Conservation (phyloP, 148 eudicot genomes). For the Chenopodium suecicum region DNA sequence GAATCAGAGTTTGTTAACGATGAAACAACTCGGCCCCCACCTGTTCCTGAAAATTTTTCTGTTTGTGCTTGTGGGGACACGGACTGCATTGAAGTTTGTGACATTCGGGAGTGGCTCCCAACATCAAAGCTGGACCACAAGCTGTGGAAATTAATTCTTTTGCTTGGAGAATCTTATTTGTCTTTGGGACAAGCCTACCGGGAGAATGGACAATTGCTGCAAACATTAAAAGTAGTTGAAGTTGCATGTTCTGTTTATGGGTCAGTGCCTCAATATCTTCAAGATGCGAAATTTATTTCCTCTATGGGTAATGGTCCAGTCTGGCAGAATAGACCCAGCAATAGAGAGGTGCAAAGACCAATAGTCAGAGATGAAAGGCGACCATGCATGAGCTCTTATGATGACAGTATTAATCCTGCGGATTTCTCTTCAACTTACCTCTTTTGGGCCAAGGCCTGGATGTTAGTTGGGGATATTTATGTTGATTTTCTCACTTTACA, state of each 20-base stretch:
- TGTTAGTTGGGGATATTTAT: conserved; percentile 83
- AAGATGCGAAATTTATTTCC: conserved; percentile 72
- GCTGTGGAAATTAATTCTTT: conserved; percentile 90
- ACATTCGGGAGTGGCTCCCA: conserved; percentile 92
- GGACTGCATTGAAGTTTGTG: conserved; percentile 93
- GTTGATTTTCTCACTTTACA: conserved; percentile 58
- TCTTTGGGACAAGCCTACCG: conserved; percentile 84
- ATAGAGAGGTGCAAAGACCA: conserved; percentile 31
- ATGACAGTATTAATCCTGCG: conserved; percentile 35
- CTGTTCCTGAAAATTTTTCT: conserved; percentile 43
- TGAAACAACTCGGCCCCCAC: conserved; percentile 25
- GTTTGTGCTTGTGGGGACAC: conserved; percentile 95
- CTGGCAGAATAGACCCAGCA: conserved; percentile 23
- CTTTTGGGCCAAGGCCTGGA: conserved; percentile 97
- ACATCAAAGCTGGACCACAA: conserved; percentile 78
- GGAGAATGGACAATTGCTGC: conserved; percentile 66
- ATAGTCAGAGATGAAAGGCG: conserved; percentile 27
- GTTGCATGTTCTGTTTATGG: conserved; percentile 92
- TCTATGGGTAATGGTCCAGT: conserved; percentile 54
- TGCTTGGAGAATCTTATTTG: conserved; percentile 95
- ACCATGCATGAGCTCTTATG: conserved; percentile 16
- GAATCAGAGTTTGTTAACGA: conserved; percentile 34
- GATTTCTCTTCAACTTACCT: conserved; percentile 56
- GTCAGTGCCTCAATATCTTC: conserved; percentile 89
- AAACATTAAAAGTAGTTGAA: conserved; percentile 81